Evolutionary conservation across 345 rosid species (phyloP).

Genomic region (Garcia nutans): DNA sequence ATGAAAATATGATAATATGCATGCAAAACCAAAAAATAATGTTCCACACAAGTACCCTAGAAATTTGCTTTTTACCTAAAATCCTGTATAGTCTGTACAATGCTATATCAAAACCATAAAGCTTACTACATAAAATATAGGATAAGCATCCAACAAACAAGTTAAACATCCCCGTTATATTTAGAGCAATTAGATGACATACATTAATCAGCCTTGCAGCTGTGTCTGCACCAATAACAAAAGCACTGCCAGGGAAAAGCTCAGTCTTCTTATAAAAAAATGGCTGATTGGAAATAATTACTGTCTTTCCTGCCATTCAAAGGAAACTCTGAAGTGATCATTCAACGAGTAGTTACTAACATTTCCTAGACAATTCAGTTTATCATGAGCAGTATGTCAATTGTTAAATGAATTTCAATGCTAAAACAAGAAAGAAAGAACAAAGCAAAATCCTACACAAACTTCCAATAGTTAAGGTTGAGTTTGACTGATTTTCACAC

Average conservation of each 20-base stretch:
- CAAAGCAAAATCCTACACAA: neutral
- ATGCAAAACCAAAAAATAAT: neutral
- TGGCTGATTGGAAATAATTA: slow-evolving; percentile 93
- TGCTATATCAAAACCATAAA: neutral
- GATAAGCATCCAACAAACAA: neutral
- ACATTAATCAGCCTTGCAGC: slow-evolving; percentile 83
- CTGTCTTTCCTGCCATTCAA: slow-evolving; percentile 66
- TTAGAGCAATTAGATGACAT: slow-evolving; percentile 25
- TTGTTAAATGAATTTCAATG: neutral
- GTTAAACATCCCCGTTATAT: neutral
- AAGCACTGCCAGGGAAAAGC: slow-evolving; percentile 90
- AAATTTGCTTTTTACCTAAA: neutral
- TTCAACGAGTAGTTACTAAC: neutral
- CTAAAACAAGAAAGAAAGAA: neutral
- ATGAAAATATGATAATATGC: neutral
- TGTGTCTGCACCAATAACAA: slow-evolving; percentile 93
- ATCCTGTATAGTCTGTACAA: neutral
- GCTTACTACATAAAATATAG: neutral
- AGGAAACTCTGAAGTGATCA: slow-evolving; percentile 11
- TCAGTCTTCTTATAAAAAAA: slow-evolving; percentile 92
- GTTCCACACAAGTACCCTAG: neutral
- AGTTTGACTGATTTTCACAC: neutral
- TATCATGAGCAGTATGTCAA: neutral
- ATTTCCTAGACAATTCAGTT: neutral
- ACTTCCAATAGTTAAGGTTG: neutral